These are phyloP conservation scores for Geosmithia morbida DNA, from an alignment of 2,329 filamentous ascomycete genomes.

Conservation along the genomic window DNA sequence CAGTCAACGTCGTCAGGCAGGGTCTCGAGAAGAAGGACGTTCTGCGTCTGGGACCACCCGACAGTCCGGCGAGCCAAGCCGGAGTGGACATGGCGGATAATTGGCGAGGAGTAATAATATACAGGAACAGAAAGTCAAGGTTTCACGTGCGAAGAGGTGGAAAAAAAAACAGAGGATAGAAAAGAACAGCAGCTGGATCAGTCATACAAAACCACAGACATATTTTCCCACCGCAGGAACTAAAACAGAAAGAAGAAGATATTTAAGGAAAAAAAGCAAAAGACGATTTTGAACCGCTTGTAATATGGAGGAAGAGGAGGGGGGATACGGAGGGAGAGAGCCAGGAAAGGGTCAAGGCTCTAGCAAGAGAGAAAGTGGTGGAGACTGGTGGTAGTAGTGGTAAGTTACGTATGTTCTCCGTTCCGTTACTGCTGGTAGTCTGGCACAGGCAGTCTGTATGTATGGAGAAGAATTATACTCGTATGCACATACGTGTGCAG, in stretches of 20 bases:
- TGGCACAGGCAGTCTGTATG: no score
- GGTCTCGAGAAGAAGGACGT: background rate
- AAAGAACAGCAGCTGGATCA: background rate
- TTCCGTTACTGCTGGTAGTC: no score
- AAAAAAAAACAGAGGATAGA: background rate
- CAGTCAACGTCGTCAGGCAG: background rate
- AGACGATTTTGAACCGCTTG: no score
- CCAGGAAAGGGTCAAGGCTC: background rate
- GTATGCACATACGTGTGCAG: no score
- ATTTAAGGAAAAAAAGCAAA: no score
- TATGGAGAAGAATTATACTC: no score
- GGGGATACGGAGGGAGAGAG: background rate
- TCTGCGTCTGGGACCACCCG: background rate
- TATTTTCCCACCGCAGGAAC: no score
- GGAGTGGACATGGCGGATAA: background rate
- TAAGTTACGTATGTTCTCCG: no score
- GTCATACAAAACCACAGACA: no score
- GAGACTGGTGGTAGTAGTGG: background rate
- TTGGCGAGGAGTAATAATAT: background rate
- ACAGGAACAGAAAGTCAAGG: background rate
- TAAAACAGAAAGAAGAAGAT: no score
- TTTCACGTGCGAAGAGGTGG: background rate
- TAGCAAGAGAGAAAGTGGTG: no score
- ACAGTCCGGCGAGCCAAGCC: background rate
- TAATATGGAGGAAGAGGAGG: background rate